Percentiles rank a stretch among this genome's conserved stretches.
These are phyloP conservation scores for Pseudocercospora cruenta DNA, from an alignment of 2,329 filamentous ascomycete species.

Conservation along the genomic window DNA sequence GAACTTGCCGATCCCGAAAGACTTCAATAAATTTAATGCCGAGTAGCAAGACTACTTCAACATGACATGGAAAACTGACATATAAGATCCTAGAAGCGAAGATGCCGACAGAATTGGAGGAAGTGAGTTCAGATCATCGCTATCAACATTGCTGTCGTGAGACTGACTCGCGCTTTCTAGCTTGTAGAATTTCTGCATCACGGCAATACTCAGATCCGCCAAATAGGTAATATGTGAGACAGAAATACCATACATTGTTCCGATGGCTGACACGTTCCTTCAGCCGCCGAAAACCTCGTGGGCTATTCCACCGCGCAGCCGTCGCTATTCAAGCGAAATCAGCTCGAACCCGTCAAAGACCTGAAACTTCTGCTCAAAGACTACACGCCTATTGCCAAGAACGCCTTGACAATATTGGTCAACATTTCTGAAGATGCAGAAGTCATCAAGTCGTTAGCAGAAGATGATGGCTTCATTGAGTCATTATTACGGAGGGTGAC, in stretches of 20 bases:
- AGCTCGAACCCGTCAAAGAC: slow-evolving; percentile 79
- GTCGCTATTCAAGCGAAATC: slow-evolving; percentile 78
- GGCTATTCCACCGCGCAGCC: slow-evolving; percentile 79
- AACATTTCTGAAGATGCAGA: slow-evolving; percentile 80
- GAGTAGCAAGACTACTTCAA: not conserved
- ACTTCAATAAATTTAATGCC: slow-evolving; percentile 2
- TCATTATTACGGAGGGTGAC: slow-evolving; percentile 73
- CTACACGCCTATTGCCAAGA: slow-evolving; percentile 88
- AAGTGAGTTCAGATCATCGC: slow-evolving; percentile 38
- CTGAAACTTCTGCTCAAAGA: slow-evolving; percentile 86
- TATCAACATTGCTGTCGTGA: not conserved
- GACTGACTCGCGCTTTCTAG: slow-evolving; percentile 22
- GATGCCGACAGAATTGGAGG: slow-evolving; percentile 57
- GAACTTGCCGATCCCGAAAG: slow-evolving; percentile 1
- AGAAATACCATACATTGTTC: not conserved
- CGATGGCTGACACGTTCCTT: slow-evolving; percentile 22
- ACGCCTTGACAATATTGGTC: slow-evolving; percentile 87
- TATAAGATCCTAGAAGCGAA: slow-evolving; percentile 22
- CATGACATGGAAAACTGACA: not conserved
- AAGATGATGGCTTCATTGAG: slow-evolving; percentile 81
- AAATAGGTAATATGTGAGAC: slow-evolving; percentile 62
- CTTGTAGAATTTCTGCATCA: slow-evolving; percentile 24
- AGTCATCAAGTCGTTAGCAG: slow-evolving; percentile 71
- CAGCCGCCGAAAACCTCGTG: slow-evolving; percentile 82
- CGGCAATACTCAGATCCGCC: slow-evolving; percentile 80